Base-by-base conservation (phyloP, 371 early-diverging fungal species). In the Mucor mucedo region DNA sequence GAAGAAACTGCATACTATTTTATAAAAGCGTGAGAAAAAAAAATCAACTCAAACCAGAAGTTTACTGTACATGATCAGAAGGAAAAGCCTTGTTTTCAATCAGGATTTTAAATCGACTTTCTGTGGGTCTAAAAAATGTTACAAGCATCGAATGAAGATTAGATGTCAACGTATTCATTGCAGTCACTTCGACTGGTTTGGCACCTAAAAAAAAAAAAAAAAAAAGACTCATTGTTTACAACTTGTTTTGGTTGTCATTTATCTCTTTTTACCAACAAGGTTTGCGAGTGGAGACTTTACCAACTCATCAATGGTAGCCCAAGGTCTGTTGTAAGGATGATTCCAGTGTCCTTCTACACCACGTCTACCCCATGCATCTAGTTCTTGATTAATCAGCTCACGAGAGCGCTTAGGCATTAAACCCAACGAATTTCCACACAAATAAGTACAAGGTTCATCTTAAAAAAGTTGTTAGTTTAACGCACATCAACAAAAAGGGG, bases 71-170 rank as follows among this genome's bases (percentile, higher is more conserved):
- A 63, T 91, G 90, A 73, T 97, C 98, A 7, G 96, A 96, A 8
- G 98, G 98, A 67, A 98, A 98, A 1, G 96, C 93, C 72, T 93
- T 92, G 62, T 84, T 74, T 73, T 98, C 98, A 58, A 98, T 92
- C 63, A 98, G 55, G 52, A 98, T 90, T 84, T 95, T 96, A 80
- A 79, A 90, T 5, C 93, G 81, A 5, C 70, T 65, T 6, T 70
- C 59, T 0, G 91, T 93, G 7, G 98, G 98, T 9, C 82, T 84
- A 76, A 97, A 98, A 74, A 98, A 98, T 13, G 97, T 85, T 1
- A 91, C 87, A 76, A 98, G 78, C 73, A 97, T 79, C 41, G 93
- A 76, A 71, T 98, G 98, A 14, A 98, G 69, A 71, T 98, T 98
- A 49, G 88, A 85, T 2, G 98, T 98, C 45, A 98, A 84, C 2